phyloP scores from a whole-genome alignment of 1,284 basidiomycete species.

The Cutaneotrichosporon cutaneum region DNA sequence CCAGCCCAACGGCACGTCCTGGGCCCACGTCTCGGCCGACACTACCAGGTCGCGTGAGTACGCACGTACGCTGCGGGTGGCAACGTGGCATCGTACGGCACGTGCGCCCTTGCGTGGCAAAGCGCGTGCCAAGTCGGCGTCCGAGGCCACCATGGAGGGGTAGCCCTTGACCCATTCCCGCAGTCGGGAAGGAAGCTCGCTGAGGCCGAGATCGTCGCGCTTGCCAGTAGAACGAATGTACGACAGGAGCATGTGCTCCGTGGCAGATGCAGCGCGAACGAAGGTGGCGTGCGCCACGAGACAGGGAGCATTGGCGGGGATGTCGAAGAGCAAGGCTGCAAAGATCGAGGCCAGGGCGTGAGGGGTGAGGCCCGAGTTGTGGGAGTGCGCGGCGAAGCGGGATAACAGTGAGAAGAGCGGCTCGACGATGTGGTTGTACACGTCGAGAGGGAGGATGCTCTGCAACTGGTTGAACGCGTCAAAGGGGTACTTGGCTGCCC shows the following conservation, averaged over 20 bases:
- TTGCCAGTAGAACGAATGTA: conserved; percentile 76
- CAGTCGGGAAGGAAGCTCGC: conserved; percentile 70
- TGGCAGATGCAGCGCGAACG: conserved; percentile 74
- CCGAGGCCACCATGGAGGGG: conserved; percentile 63
- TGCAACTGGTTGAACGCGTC: conserved; percentile 65
- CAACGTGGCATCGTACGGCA: conserved; percentile 67
- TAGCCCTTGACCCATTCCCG: conserved; percentile 85
- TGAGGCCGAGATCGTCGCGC: conserved; percentile 57
- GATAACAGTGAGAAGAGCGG: conserved; percentile 71
- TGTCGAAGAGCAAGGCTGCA: conserved; percentile 73
- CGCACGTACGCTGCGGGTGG: conserved; percentile 73
- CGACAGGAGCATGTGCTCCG: conserved; percentile 80
- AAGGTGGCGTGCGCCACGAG: conserved; percentile 76
- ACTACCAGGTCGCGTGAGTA: conserved; percentile 77
- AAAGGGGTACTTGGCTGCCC: conserved; percentile 66
- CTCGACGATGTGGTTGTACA: conserved; percentile 62
- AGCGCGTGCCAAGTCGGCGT: conserved; percentile 46
- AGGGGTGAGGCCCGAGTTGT: conserved; percentile 77
- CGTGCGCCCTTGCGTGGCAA: conserved; percentile 69
- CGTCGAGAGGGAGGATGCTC: conserved; percentile 52
- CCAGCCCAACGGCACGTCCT: conserved; percentile 41
- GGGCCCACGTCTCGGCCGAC: conserved; percentile 68
- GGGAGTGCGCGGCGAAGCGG: conserved; percentile 73
- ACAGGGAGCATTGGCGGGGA: conserved; percentile 60
- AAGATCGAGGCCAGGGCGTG: conserved; percentile 83